phyloP scores from a whole-genome alignment of 768 basidiomycete genomes.

The Trametes punicea region DNA sequence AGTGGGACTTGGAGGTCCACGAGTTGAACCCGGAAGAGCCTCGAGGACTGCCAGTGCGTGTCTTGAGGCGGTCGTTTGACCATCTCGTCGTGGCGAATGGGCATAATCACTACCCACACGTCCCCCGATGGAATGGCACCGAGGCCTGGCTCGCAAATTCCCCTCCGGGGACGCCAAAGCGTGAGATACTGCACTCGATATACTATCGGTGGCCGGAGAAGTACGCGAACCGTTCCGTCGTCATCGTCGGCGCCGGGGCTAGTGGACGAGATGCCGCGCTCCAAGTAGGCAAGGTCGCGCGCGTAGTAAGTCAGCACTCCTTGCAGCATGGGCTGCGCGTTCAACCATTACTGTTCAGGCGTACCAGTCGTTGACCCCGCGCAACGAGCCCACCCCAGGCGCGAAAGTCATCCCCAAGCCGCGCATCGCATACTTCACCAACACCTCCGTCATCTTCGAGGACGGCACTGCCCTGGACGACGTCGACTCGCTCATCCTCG shows the following conservation, averaged over 20 bases:
- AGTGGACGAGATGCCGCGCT: constrained; percentile 47
- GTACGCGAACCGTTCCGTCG: constrained; percentile 41
- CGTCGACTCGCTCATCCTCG: constrained; percentile 49
- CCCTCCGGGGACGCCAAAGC: constrained; percentile 21
- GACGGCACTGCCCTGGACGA: constrained; percentile 41
- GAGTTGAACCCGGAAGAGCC: not conserved
- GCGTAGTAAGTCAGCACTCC: constrained; percentile 34
- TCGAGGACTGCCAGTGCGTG: not conserved
- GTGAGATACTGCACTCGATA: constrained; percentile 49
- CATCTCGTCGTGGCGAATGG: constrained; percentile 58
- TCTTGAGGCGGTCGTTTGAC: constrained; percentile 34
- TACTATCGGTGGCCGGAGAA: constrained; percentile 48
- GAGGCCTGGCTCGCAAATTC: constrained; percentile 44
- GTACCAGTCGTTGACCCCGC: constrained; percentile 34
- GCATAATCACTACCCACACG: constrained; percentile 50
- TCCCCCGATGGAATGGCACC: constrained; percentile 44
- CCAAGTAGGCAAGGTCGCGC: constrained; percentile 40
- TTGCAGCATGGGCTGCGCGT: not conserved
- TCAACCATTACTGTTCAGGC: constrained; percentile 20
- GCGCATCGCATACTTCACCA: constrained; percentile 48
- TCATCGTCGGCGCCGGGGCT: constrained; percentile 48
- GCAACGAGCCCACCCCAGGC: constrained; percentile 20
- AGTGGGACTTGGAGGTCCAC: constrained; percentile 44
- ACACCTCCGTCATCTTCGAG: constrained; percentile 41
- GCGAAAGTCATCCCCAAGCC: constrained; percentile 33